Evolutionary conservation across 495 filamentous ascomycete genomes (phyloP).

Genomic region (Melanomma pulvis-pyrius): DNA sequence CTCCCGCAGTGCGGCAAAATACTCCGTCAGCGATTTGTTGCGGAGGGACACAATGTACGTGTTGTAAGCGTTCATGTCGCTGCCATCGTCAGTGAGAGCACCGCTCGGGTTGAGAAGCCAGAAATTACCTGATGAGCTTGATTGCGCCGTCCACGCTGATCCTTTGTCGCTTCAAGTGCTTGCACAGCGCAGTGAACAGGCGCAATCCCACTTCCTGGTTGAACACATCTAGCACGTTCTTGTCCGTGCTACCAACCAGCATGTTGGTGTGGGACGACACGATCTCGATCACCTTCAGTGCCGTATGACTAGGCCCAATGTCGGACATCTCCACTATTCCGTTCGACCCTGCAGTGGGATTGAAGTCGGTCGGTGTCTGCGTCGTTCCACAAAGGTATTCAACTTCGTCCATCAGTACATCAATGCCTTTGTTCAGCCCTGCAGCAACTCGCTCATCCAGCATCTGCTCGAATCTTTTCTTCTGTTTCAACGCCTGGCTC

Average conservation of each 20-base stretch:
- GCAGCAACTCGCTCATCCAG: conserved; percentile 96
- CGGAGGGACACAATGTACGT: conserved; percentile 77
- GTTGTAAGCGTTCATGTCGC: conserved; percentile 93
- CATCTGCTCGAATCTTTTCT: conserved; percentile 99
- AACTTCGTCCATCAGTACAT: conserved; percentile 97
- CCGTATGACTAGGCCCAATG: conserved; percentile 79
- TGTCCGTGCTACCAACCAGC: conserved; percentile 90
- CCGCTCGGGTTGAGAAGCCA: not conserved
- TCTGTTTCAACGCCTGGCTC: conserved; percentile 85
- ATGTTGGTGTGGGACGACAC: conserved; percentile 87
- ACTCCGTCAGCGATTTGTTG: conserved; percentile 80
- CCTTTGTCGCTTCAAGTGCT: conserved; percentile 95
- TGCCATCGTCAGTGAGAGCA: conserved; percentile 40
- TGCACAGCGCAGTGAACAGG: conserved; percentile 86
- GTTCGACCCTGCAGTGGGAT: conserved; percentile 62
- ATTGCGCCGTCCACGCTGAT: conserved; percentile 88
- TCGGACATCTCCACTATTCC: conserved; percentile 57
- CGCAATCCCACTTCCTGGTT: conserved; percentile 96
- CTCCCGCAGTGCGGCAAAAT: conserved; percentile 91
- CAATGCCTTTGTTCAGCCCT: conserved; percentile 94
- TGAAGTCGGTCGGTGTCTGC: conserved; percentile 86
- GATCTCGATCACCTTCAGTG: conserved; percentile 76
- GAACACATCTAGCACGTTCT: conserved; percentile 97
- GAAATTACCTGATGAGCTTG: conserved; percentile 75
- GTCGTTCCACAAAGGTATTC: conserved; percentile 91